These are phyloP conservation scores for Lasiodiplodia theobromae DNA, from an alignment of 2,329 filamentous ascomycete species.

Conservation along the genomic window DNA sequence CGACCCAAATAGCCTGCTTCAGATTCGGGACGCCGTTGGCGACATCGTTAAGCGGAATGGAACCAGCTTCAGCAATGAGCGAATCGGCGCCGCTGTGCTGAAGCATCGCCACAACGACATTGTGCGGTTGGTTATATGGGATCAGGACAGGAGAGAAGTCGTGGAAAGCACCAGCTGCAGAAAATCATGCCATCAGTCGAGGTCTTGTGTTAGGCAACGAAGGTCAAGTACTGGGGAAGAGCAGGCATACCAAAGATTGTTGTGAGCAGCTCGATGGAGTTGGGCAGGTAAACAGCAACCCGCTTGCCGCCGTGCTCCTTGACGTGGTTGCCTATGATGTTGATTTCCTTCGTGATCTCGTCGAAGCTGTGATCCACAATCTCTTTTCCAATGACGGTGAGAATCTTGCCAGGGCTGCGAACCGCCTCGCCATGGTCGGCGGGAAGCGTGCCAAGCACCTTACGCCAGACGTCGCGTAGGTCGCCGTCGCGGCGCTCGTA, in stretches of 20 bases:
- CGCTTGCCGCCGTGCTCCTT: slow-evolving; percentile 72
- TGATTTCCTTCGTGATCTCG: slow-evolving; percentile 84
- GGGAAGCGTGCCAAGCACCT: slow-evolving; percentile 68
- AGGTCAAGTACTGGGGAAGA: no score
- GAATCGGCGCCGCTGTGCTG: slow-evolving; percentile 77
- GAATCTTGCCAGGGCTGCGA: slow-evolving; percentile 71
- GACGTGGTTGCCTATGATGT: slow-evolving; percentile 79
- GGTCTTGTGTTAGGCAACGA: background rate
- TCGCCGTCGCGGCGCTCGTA: slow-evolving; percentile 87
- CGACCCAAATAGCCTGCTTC: slow-evolving; percentile 85
- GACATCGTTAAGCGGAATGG: slow-evolving; percentile 80
- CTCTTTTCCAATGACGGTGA: slow-evolving; percentile 81
- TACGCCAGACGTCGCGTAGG: slow-evolving; percentile 87
- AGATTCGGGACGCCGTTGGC: slow-evolving; percentile 73
- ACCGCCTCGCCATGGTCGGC: slow-evolving; percentile 68
- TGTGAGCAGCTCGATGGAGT: slow-evolving; percentile 86
- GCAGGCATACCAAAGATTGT: slow-evolving; percentile 70
- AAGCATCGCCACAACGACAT: slow-evolving; percentile 75
- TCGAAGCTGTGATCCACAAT: slow-evolving; percentile 74
- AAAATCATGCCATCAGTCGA: slow-evolving; percentile 11
- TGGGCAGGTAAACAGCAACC: slow-evolving; percentile 89
- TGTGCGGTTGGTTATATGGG: slow-evolving; percentile 78
- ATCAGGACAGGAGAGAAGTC: slow-evolving; percentile 83
- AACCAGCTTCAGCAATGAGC: slow-evolving; percentile 83
- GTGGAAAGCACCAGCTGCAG: slow-evolving; percentile 84